phyloP scores from a whole-genome alignment of 1,284 basidiomycete species.

The Fomes fomentarius region DNA sequence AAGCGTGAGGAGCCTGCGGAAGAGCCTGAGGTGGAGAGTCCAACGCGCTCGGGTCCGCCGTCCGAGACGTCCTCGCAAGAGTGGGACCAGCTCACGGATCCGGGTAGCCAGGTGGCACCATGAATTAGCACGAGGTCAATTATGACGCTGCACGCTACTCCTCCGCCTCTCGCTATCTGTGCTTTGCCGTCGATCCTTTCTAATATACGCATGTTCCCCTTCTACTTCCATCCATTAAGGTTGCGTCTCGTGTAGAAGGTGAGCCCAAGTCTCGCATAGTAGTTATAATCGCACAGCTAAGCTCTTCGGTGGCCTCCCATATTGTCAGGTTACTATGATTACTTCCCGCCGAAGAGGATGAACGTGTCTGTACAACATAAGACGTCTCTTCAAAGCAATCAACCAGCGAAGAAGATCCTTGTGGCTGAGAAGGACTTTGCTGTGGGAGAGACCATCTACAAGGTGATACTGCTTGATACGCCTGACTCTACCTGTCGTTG shows the following conservation, averaged over 20 bases:
- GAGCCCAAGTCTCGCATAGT: conserved; percentile 44
- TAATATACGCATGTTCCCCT: conserved; percentile 62
- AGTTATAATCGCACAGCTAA: conserved; percentile 27
- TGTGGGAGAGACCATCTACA: conserved; percentile 76
- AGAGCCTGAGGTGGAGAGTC: conserved; percentile 61
- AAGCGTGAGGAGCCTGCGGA: conserved; percentile 29
- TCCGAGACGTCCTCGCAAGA: conserved; percentile 85
- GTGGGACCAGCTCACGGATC: conserved; percentile 82
- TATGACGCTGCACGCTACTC: conserved; percentile 20
- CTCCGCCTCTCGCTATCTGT: conserved; percentile 24
- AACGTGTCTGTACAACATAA: conserved; percentile 55
- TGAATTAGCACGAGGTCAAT: conserved; percentile 20
- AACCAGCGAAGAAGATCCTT: conserved; percentile 53
- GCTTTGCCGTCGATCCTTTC: conserved; percentile 43
- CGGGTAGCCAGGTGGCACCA: conserved; percentile 53
- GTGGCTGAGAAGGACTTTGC: conserved; percentile 69
- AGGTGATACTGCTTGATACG: conserved; percentile 40
- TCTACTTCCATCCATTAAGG: conserved; percentile 45
- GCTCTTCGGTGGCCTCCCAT: conserved; percentile 9
- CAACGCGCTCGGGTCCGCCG: conserved; percentile 63
- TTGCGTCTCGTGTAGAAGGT: conserved; percentile 75
- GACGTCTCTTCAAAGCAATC: conserved; percentile 43
- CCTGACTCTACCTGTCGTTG: not conserved
- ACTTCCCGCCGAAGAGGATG: conserved; percentile 71
- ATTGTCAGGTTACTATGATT: conserved; percentile 68